Base-by-base conservation (phyloP, 2,329 filamentous ascomycete species). In the Fusarium zealandicum region DNA sequence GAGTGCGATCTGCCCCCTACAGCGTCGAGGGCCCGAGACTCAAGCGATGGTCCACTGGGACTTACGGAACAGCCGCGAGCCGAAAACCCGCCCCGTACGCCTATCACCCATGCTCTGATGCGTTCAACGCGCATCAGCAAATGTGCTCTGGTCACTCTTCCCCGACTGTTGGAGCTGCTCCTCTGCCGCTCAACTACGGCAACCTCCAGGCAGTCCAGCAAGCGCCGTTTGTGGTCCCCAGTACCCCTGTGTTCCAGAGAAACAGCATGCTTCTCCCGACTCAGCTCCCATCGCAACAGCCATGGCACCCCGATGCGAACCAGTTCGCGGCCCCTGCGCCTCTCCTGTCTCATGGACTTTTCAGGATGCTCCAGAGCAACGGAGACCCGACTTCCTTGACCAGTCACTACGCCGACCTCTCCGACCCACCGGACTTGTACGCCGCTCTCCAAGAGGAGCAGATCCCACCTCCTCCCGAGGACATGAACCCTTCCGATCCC, bases 21-120 rank as follows among this genome's bases (percentile, higher is more conserved):
- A 87, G 78, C 43, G 80, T 90, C 43, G 88, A 91, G 38, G 82
- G 80, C 45, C 80, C 79, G 38, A 82, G 87, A 58, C 85, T 81
- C 69, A 91, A 92, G 78, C 81, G 89, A 62, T 92, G 89, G 89
- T 92, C 89, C 16, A 92, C 89, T 4, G 89, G 88, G 12, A 90
- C 87, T 4, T 90, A 88, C 54, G 86, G 82, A 16, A 82, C 85
- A 2, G 72, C 78, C 16, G 78, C 78, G 18, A 83, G 75, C 65
- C 77, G 82, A 50, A 79, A 86, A 27, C 80, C 82, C 20, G 80
- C 85, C 27, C 81, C 87, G 2, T 85, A 86, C 60, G 78, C 87
- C 36, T 87, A 87, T 70, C 82, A 88, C 59, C 80, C 83, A 56
- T 77, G 80, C 4, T 79, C 83, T 46, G 86, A 89, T 46, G 75